These are phyloP conservation scores for Venturia carpophila DNA, from an alignment of 2,329 filamentous ascomycete species.

Conservation along the genomic window DNA sequence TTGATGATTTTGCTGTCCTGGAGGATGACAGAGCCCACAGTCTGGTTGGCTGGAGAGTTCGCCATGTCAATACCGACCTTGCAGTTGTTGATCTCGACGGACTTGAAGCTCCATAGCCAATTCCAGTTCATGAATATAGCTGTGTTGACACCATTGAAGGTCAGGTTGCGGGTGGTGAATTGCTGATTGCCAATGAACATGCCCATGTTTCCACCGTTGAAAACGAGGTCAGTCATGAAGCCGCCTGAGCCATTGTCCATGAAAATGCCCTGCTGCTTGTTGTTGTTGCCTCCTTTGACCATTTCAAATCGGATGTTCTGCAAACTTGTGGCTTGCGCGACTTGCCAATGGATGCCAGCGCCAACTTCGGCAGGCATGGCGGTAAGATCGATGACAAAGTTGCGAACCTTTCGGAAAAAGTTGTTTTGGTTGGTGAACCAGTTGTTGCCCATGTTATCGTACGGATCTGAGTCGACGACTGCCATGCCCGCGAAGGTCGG, in stretches of 20 bases:
- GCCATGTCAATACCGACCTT: slow-evolving; percentile 44
- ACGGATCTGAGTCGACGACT: slow-evolving; percentile 82
- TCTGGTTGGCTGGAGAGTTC: slow-evolving; percentile 57
- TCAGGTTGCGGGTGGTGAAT: slow-evolving; percentile 46
- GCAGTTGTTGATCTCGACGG: slow-evolving; percentile 40
- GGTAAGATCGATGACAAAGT: slow-evolving; percentile 44
- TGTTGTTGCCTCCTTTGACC: slow-evolving; percentile 36
- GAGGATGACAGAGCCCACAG: slow-evolving; percentile 77
- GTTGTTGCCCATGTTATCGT: slow-evolving; percentile 50
- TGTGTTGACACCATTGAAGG: slow-evolving; percentile 42
- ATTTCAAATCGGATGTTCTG: slow-evolving; percentile 56
- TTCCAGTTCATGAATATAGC: slow-evolving; percentile 49
- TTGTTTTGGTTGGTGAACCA: slow-evolving; percentile 49
- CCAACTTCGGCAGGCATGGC: slow-evolving; percentile 28
- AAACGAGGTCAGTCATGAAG: slow-evolving; percentile 51
- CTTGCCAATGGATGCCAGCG: slow-evolving; percentile 57
- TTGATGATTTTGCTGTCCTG: slow-evolving; percentile 72
- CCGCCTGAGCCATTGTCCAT: slow-evolving; percentile 54
- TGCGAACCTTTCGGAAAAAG: slow-evolving; percentile 49
- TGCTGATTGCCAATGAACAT: slow-evolving; percentile 58
- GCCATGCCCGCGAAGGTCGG: slow-evolving; percentile 69
- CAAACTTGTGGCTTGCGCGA: slow-evolving; percentile 55
- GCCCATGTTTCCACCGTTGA: slow-evolving; percentile 54
- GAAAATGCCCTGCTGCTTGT: slow-evolving; percentile 52
- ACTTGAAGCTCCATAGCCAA: slow-evolving; percentile 44